phyloP scores from a whole-genome alignment of 2,329 filamentous ascomycete genomes.

The Colletotrichum navitas region DNA sequence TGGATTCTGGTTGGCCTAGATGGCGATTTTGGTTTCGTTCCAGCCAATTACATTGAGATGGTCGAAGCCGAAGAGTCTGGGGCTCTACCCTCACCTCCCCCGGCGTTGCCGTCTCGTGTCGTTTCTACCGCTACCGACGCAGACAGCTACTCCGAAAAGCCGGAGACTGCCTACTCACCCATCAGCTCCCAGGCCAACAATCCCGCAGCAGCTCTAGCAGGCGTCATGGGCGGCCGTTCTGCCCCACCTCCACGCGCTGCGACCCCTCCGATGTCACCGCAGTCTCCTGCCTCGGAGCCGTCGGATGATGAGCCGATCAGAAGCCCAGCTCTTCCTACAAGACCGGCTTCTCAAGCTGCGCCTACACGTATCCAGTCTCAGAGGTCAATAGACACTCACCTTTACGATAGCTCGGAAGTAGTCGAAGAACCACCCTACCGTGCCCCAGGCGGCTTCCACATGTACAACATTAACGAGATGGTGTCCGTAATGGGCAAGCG shows the following conservation, averaged over 20 bases:
- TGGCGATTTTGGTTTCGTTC: slow-evolving; percentile 92
- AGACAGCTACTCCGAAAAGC: slow-evolving; percentile 24
- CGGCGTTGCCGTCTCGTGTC: slow-evolving; percentile 46
- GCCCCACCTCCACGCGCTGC: slow-evolving; percentile 53
- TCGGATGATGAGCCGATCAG: slow-evolving; percentile 51
- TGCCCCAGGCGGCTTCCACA: slow-evolving; percentile 82
- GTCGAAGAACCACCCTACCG: slow-evolving; percentile 44
- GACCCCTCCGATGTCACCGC: slow-evolving; percentile 60
- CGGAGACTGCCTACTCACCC: slow-evolving; percentile 43
- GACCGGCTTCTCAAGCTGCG: slow-evolving; percentile 47
- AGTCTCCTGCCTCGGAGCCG: slow-evolving; percentile 40
- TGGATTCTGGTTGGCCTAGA: slow-evolving; percentile 93
- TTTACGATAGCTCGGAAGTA: slow-evolving; percentile 46
- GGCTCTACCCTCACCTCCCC: slow-evolving; percentile 51
- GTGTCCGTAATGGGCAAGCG: slow-evolving; percentile 96
- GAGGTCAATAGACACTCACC: slow-evolving; percentile 43
- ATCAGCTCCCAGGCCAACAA: slow-evolving; percentile 51
- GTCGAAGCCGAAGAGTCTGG: slow-evolving; percentile 58
- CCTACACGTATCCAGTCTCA: slow-evolving; percentile 45
- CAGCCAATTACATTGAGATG: slow-evolving; percentile 94
- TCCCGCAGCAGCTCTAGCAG: slow-evolving; percentile 68
- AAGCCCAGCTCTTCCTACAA: slow-evolving; percentile 55
- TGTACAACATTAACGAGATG: slow-evolving; percentile 99
- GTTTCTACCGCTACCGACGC: slow-evolving; percentile 1
- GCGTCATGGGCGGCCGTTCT: slow-evolving; percentile 64